Evolutionary conservation across 768 basidiomycete genomes (phyloP).

Genomic region (Leucocoprinus birnbaumii): DNA sequence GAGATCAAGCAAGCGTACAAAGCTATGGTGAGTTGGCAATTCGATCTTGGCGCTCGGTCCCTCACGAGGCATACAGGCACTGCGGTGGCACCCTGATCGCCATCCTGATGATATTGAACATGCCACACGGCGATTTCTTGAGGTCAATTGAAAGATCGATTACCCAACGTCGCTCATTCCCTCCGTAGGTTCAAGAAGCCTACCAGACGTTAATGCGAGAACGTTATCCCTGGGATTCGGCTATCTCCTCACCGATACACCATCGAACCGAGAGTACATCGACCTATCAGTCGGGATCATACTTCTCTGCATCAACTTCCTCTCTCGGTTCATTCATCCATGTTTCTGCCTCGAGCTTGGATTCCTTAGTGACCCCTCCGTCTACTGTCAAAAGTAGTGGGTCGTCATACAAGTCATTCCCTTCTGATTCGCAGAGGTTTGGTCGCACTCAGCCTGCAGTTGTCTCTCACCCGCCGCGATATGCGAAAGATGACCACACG

Average conservation of each 20-base stretch:
- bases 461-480: background rate
- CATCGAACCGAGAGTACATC: background rate
- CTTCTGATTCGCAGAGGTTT: conserved; percentile 13
- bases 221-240: conserved; percentile 17
- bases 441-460: background rate
- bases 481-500: conserved; percentile 4
- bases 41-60: conserved; percentile 18
- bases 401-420: conserved; percentile 19
- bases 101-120: conserved; percentile 51
- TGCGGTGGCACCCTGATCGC: conserved; percentile 70
- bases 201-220: conserved; percentile 53
- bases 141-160: conserved; percentile 34
- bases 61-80: conserved; percentile 35
- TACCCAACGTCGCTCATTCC: conserved; percentile 2
- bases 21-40: conserved; percentile 42
- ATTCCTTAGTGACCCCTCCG: conserved; percentile 27
- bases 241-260: conserved; percentile 1
- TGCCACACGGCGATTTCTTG: conserved; percentile 53
- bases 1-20: conserved; percentile 62
- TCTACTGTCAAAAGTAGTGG: conserved; percentile 20
- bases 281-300: conserved; percentile 19
- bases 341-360: conserved; percentile 24
- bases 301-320: conserved; percentile 22
- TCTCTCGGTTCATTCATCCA: conserved; percentile 24
- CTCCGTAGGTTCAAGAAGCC: conserved; percentile 47